These are phyloP conservation scores for Malus hybrid DNA, from an alignment of 331 rosid species.

Conservation along the genomic window DNA sequence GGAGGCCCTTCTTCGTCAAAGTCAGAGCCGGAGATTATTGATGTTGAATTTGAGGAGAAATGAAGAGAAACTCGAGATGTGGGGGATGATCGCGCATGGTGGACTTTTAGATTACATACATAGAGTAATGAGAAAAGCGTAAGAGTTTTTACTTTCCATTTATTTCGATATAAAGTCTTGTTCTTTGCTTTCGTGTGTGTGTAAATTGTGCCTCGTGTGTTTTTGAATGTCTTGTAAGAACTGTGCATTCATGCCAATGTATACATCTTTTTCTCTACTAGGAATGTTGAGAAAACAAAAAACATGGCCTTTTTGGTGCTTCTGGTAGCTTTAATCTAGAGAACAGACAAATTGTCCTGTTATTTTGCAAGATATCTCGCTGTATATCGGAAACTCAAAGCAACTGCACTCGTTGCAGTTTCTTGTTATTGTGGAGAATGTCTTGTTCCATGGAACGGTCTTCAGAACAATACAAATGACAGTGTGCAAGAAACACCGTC, in stretches of 20 bases:
- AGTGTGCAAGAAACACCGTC: not conserved
- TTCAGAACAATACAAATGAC: not conserved
- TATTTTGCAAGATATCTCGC: not conserved
- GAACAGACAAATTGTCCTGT: not conserved
- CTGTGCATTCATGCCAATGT: no score
- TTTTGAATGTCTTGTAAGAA: not conserved
- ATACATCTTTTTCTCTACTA: no score
- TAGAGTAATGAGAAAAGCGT: not conserved
- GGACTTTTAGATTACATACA: not conserved
- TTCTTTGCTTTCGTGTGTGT: not conserved
- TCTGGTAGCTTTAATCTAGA: not conserved
- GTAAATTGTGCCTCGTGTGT: conserved; percentile 3
- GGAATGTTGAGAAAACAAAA: no score
- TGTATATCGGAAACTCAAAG: no score
- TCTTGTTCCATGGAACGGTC: not conserved
- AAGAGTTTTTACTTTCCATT: not conserved
- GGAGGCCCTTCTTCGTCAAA: conserved; percentile 34
- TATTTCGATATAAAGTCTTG: not conserved
- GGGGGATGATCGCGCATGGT: not conserved
- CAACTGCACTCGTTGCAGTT: not conserved
- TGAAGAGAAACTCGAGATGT: conserved; percentile 19
- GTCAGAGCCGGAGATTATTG: conserved; percentile 70
- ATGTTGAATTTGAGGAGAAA: conserved; percentile 94
- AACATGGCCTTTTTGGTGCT: not conserved
- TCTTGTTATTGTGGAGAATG: not conserved